A percentile compares a stretch with the other conserved stretches of the same genome.
phyloP scores from a whole-genome alignment of 2,329 filamentous ascomycete genomes.

The Trichoderma arundinaceum region DNA sequence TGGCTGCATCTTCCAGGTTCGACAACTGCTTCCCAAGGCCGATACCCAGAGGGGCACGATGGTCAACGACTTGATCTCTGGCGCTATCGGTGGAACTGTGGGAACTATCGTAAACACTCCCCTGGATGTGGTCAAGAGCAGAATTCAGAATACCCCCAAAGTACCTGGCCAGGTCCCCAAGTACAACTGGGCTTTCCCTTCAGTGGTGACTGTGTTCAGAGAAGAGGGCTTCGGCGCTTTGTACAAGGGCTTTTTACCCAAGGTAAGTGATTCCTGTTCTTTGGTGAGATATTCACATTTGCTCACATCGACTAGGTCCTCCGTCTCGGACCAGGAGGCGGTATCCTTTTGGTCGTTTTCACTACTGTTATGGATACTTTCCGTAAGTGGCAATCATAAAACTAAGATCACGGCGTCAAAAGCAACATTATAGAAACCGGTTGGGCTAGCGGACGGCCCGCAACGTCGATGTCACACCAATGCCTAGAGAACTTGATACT shows the following conservation, averaged over 20 bases:
- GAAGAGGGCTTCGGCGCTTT: conserved; percentile 92
- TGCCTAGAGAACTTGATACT: conserved; percentile 14
- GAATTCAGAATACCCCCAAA: conserved; percentile 93
- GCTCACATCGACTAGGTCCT: conserved; percentile 44
- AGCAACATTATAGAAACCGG: conserved; percentile 11
- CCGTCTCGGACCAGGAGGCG: conserved; percentile 61
- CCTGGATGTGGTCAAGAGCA: conserved; percentile 96
- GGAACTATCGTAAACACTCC: conserved; percentile 95
- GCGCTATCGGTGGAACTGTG: conserved; percentile 81
- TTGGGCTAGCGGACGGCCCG: background rate
- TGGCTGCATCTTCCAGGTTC: conserved; percentile 97
- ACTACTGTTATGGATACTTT: conserved; percentile 94
- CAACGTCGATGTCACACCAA: background rate
- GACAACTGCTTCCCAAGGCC: conserved; percentile 79
- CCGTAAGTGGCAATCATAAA: conserved; percentile 59
- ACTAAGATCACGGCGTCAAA: background rate
- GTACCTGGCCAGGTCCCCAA: conserved; percentile 82
- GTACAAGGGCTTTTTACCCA: conserved; percentile 98
- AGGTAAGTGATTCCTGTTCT: conserved; percentile 66
- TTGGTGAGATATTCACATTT: background rate
- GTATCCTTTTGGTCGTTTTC: conserved; percentile 82
- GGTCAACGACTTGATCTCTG: conserved; percentile 84
- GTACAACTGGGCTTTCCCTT: conserved; percentile 98
- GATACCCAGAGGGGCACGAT: conserved; percentile 82
- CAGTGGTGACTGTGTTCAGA: conserved; percentile 82